Percentiles rank a stretch among this genome's conserved stretches.
phyloP scores from a whole-genome alignment of 169 alveolate species.

The Plasmodium vivax region DNA sequence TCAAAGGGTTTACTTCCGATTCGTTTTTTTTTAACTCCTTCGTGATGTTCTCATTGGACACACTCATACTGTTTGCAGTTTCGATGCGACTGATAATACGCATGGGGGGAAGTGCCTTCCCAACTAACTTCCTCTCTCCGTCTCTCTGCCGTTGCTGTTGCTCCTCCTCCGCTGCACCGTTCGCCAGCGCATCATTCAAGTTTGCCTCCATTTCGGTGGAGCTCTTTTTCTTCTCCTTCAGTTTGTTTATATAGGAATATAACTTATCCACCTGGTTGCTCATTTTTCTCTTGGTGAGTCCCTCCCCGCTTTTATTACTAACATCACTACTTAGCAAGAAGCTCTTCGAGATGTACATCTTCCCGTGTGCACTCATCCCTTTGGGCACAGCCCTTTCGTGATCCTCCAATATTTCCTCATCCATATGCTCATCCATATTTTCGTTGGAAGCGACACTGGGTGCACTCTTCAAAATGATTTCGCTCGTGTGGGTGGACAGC shows the following conservation, averaged over 20 bases:
- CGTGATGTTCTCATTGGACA: not conserved
- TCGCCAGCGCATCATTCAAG: not conserved
- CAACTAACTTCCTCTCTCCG: not conserved
- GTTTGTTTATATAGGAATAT: constrained; percentile 53
- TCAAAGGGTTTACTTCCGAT: not conserved
- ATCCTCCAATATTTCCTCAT: not conserved
- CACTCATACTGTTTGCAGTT: not conserved
- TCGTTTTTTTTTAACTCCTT: not conserved
- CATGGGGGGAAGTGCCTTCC: not conserved
- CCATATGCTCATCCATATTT: not conserved
- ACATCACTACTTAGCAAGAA: not conserved
- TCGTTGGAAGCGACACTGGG: not conserved
- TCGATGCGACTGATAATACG: constrained; percentile 5
- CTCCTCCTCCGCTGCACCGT: not conserved
- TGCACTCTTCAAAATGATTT: not conserved
- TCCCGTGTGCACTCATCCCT: not conserved
- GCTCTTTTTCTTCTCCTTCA: constrained; percentile 36
- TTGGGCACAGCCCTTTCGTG: not conserved
- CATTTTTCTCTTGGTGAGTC: not conserved
- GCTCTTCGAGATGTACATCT: not conserved
- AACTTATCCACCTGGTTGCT: constrained; percentile 49
- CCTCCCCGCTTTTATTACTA: constrained; percentile 14
- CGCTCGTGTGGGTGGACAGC: not conserved
- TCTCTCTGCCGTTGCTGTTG: not conserved
- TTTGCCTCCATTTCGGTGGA: not conserved